A percentile compares a stretch with the other conserved stretches of the same genome.
These are phyloP conservation scores for Lecanicillium sp. DNA, from an alignment of 2,329 filamentous ascomycete species.

Conservation along the genomic window DNA sequence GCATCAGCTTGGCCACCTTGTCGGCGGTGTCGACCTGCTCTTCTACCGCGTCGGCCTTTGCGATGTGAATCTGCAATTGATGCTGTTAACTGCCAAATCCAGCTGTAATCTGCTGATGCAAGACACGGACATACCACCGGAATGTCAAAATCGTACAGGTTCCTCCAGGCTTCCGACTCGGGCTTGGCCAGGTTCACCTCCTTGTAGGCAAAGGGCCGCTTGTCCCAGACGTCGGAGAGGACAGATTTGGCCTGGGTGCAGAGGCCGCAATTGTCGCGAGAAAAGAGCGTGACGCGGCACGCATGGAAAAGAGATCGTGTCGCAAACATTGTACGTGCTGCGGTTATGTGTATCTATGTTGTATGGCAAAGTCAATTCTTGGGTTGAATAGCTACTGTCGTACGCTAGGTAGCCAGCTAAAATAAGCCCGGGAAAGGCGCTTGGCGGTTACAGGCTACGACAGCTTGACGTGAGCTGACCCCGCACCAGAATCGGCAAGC, in stretches of 20 bases:
- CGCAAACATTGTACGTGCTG: constrained; percentile 36
- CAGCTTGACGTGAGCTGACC: constrained; percentile 10
- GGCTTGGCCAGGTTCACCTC: constrained; percentile 63
- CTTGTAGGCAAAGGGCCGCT: constrained; percentile 57
- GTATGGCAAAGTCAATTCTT: no score
- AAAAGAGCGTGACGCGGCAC: constrained; percentile 68
- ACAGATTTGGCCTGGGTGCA: constrained; percentile 62
- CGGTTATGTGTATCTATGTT: neutral
- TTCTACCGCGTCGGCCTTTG: constrained; percentile 42
- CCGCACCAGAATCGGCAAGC: constrained; percentile 27
- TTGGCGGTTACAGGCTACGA: no score
- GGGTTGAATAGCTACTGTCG: no score
- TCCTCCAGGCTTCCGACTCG: constrained; percentile 57
- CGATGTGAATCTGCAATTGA: constrained; percentile 51
- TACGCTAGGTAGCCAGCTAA: no score
- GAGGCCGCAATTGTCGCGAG: constrained; percentile 62
- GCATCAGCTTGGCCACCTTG: constrained; percentile 66
- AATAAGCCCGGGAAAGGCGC: no score
- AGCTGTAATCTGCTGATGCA: no score
- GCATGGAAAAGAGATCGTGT: constrained; percentile 43
- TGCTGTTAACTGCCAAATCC: constrained; percentile 1
- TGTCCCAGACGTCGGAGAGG: constrained; percentile 60
- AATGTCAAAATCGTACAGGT: constrained; percentile 73
- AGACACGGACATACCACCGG: constrained; percentile 55
- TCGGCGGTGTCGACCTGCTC: constrained; percentile 48